Percentiles rank a stretch among this genome's conserved stretches.
phyloP scores from a whole-genome alignment of 768 basidiomycete genomes.

The Calocybe indica region DNA sequence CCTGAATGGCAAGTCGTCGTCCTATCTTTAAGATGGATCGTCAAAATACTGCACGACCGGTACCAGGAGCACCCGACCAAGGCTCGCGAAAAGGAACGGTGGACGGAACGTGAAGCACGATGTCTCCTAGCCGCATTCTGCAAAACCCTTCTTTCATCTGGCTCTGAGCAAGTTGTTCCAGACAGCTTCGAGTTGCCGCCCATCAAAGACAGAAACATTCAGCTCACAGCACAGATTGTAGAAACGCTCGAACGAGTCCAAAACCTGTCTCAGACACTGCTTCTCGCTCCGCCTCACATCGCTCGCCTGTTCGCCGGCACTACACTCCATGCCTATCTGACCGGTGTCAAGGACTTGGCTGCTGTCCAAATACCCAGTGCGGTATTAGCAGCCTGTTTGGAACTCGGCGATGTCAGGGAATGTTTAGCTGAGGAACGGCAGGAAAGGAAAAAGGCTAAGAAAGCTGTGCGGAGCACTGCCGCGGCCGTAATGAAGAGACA shows the following conservation, averaged over 20 bases:
- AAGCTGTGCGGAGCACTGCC: conserved; percentile 2
- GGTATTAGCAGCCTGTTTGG: conserved; percentile 42
- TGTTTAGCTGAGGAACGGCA: conserved; percentile 33
- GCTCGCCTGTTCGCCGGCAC: conserved; percentile 55
- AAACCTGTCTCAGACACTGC: conserved; percentile 54
- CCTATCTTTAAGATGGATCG: conserved; percentile 60
- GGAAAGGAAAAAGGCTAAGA: conserved; percentile 34
- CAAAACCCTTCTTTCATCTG: conserved; percentile 13
- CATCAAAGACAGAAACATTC: conserved; percentile 55
- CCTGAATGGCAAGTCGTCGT: conserved; percentile 41
- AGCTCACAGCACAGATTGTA: conserved; percentile 60
- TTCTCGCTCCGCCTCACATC: conserved; percentile 35
- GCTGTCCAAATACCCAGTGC: conserved; percentile 19
- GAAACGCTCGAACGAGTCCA: conserved; percentile 55
- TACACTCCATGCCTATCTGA: conserved; percentile 50
- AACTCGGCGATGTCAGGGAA: not conserved
- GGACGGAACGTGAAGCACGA: conserved; percentile 59
- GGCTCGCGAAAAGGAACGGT: conserved; percentile 62
- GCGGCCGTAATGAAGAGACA: no score
- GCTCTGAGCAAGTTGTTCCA: not conserved
- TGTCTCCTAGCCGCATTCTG: conserved; percentile 52
- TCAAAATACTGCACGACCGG: conserved; percentile 42
- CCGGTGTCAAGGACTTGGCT: conserved; percentile 17
- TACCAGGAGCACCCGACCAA: conserved; percentile 44
- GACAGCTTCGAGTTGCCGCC: conserved; percentile 20